phyloP scores from a whole-genome alignment of 2,329 filamentous ascomycete species.

The Tolypocladium endophyticum region DNA sequence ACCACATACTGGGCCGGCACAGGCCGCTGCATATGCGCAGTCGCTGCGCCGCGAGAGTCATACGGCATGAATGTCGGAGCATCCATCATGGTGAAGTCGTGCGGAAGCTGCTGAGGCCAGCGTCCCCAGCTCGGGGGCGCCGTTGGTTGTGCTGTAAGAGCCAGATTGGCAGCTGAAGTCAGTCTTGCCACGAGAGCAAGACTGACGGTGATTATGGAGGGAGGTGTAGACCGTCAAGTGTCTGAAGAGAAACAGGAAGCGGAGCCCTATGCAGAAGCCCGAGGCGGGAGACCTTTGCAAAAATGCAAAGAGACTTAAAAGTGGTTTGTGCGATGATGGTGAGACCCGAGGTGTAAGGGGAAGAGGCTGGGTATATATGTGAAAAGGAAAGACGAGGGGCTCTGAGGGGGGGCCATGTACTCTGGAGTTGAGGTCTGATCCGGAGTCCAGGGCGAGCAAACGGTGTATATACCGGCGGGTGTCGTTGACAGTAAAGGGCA shows the following conservation, averaged over 20 bases:
- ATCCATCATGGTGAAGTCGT: slow-evolving; percentile 39
- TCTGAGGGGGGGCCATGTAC: slow-evolving; percentile 8
- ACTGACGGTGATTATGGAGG: slow-evolving; percentile 5
- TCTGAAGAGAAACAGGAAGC: neutral
- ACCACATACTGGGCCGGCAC: slow-evolving; percentile 38
- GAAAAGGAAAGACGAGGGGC: slow-evolving; percentile 8
- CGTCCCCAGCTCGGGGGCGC: slow-evolving; percentile 41
- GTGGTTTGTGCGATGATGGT: slow-evolving; percentile 5
- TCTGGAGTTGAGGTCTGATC: slow-evolving; percentile 3
- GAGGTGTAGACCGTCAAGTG: neutral
- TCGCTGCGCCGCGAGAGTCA: slow-evolving; percentile 28
- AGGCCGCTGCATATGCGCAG: slow-evolving; percentile 30
- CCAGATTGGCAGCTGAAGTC: slow-evolving; percentile 24
- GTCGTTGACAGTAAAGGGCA: slow-evolving; percentile 9
- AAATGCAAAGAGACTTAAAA: neutral
- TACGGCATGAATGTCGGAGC: slow-evolving; percentile 35
- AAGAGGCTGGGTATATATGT: slow-evolving; percentile 8
- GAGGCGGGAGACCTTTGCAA: neutral
- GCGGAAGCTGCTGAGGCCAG: slow-evolving; percentile 39
- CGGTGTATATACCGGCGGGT: neutral
- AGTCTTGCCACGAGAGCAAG: slow-evolving; percentile 15
- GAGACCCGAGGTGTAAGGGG: slow-evolving; percentile 5
- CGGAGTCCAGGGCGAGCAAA: neutral
- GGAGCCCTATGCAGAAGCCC: neutral
- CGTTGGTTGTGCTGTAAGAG: slow-evolving; percentile 34